These are phyloP conservation scores for Solanum okadae DNA, from an alignment of 257 asterid species.

Conservation along the genomic window DNA sequence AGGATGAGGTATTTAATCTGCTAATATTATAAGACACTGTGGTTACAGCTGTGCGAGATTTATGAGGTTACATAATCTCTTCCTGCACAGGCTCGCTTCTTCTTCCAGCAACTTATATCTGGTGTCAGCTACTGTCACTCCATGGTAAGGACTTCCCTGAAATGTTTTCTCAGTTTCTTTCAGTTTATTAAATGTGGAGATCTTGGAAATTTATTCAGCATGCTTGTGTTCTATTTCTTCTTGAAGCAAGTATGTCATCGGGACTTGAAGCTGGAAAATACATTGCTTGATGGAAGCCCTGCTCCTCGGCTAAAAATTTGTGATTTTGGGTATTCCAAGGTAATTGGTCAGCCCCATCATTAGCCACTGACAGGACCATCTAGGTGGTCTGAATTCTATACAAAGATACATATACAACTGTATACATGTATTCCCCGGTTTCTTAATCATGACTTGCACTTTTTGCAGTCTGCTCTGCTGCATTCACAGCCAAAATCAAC, in stretches of 20 bases:
- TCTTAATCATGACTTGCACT: conserved; percentile 3
- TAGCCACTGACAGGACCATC: not conserved
- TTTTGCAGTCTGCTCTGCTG: conserved; percentile 66
- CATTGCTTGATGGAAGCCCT: conserved; percentile 82
- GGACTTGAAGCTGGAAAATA: conserved; percentile 81
- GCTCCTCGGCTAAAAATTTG: conserved; percentile 90
- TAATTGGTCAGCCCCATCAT: conserved; percentile 2
- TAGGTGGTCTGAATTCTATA: not conserved
- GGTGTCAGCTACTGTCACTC: conserved; percentile 94
- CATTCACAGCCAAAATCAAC: conserved; percentile 95
- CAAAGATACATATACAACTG: not conserved
- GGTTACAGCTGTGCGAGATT: not conserved
- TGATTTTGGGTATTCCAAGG: conserved; percentile 95
- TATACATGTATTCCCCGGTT: not conserved
- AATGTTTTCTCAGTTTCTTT: not conserved
- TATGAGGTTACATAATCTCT: not conserved
- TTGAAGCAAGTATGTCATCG: conserved; percentile 85
- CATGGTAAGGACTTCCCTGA: conserved; percentile 34
- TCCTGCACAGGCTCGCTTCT: conserved; percentile 69
- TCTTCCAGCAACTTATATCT: conserved; percentile 87
- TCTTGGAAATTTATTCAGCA: not conserved
- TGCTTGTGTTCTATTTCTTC: conserved; percentile 12
- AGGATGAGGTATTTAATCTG: conserved; percentile 63
- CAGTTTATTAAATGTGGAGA: not conserved
- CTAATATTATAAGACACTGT: not conserved